These are phyloP conservation scores for Berberis thunbergii DNA, from an alignment of 164 flowering plant species.

Conservation along the genomic window DNA sequence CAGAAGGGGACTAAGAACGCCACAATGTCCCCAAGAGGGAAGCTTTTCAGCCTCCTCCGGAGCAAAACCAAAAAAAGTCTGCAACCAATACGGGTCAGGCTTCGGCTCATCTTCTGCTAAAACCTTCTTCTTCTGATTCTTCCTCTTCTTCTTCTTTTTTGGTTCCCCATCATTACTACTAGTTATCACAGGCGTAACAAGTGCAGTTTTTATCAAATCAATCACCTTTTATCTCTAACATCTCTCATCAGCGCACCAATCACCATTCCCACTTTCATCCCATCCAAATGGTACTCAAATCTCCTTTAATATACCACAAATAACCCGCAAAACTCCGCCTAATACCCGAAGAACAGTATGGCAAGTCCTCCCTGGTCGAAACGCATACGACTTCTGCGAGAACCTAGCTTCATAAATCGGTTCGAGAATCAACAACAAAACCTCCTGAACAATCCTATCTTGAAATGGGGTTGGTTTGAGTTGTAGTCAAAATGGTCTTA, in stretches of 20 bases:
- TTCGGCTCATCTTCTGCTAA: constrained; percentile 94
- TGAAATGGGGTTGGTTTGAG: constrained; percentile 76
- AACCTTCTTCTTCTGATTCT: constrained; percentile 90
- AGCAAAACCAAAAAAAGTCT: constrained; percentile 81
- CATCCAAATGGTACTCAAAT: constrained; percentile 88
- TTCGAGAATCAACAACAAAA: constrained; percentile 80
- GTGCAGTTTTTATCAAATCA: constrained; percentile 72
- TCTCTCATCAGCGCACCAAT: constrained; percentile 80
- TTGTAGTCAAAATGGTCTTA: constrained; percentile 65
- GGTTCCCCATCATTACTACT: constrained; percentile 37
- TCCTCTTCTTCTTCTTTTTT: constrained; percentile 58
- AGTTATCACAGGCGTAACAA: constrained; percentile 75
- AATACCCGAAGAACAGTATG: constrained; percentile 80
- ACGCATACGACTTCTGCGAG: constrained; percentile 78
- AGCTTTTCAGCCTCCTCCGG: constrained; percentile 87
- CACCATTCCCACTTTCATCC: constrained; percentile 81
- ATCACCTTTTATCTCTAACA: constrained; percentile 85
- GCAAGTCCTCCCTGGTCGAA: constrained; percentile 87
- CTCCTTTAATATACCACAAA: constrained; percentile 89
- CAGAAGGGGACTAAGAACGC: constrained; percentile 79
- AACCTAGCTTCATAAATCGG: constrained; percentile 85
- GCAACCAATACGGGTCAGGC: constrained; percentile 95
- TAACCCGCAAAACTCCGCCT: constrained; percentile 87
- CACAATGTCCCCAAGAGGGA: constrained; percentile 95
- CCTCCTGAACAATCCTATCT: constrained; percentile 91